Base-by-base conservation (phyloP, 2,329 filamentous ascomycete species). In the Chaetomium sp. region DNA sequence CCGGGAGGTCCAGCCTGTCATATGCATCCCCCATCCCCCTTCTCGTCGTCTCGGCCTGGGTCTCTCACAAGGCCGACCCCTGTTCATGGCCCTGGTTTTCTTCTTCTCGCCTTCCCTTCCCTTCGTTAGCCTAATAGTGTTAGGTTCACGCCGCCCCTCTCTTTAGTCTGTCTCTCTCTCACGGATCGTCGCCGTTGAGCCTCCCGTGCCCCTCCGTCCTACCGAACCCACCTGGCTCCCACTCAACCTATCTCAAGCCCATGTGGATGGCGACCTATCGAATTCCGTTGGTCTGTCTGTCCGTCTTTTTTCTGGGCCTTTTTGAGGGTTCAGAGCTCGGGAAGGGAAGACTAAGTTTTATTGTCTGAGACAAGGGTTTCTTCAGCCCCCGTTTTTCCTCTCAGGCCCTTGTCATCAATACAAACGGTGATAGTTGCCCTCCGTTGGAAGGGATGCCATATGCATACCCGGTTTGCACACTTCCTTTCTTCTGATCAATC, bases 381-480 rank as follows among this genome's bases (percentile, higher is more conserved):
- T 53, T 61, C 63, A 62, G 54, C 57, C 64, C 64, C 57, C 49
- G 57, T 59, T 56, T 59, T 57, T 64, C 65, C 62, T 64, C 64
- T 62, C 62, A 60, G 61, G 59, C 44, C 60, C 52, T 59, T 59
- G 61, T 69, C 65, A 69, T 69, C 67, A 68, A 70, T 69, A 63
- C 66, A 65, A 68, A 67, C 63, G 64, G 61, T 68, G 64, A 66
- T 65, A 64, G 65, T 67, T 63, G 64, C 67, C 66, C 19, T 2
- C 19, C 19, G 19, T 27, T 27, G 19, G 19, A 27, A 27, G 2
- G 66, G 68, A 71, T 70, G 69, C 71, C 71, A 74, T 70, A 70
- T 72, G 71, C 71, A 71, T 60, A 62, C 43, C 57, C 53, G 61
- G 66, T 60, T 55, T 66, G 63, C 55, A 53, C 58, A 59, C 59